A percentile compares a stretch with the other conserved stretches of the same genome.
phyloP scores from a whole-genome alignment of 768 basidiomycete genomes.

The Tricholoma furcatifolium region DNA sequence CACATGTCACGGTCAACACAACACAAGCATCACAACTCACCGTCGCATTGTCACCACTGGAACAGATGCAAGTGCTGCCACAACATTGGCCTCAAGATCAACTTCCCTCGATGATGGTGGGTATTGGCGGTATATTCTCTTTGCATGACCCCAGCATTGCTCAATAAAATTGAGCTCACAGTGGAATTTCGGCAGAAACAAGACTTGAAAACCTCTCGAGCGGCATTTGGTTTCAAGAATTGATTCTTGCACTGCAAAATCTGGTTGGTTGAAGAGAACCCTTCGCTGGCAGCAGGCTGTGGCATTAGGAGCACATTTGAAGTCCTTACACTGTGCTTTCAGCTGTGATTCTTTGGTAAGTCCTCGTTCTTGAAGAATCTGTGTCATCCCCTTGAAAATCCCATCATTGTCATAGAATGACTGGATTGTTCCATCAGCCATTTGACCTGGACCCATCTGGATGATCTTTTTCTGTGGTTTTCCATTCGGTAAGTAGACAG shows the following conservation, averaged over 20 bases:
- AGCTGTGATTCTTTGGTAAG: constrained; percentile 16
- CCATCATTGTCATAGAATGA: constrained; percentile 15
- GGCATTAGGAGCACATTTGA: constrained; percentile 26
- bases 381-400: constrained; percentile 40
- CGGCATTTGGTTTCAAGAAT: constrained; percentile 24
- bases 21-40: too few species aligned
- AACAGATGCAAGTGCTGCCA: constrained; percentile 2
- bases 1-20: too few species aligned
- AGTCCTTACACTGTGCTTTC: constrained; percentile 12
- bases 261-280: constrained; percentile 38
- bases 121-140: constrained; percentile 7
- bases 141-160: constrained; percentile 16
- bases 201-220: not conserved
- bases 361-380: constrained; percentile 28
- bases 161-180: constrained; percentile 14
- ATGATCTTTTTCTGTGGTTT: constrained; percentile 1
- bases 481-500: constrained; percentile 1
- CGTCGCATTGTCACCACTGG: constrained; percentile 3
- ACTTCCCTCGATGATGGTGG: constrained; percentile 10
- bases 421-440: constrained; percentile 2
- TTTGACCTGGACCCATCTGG: constrained; percentile 1
- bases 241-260: constrained; percentile 35
- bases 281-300: constrained; percentile 31
- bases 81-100: constrained; percentile 6
- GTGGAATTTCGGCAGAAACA: constrained; percentile 13